These are phyloP conservation scores for Globisporangium spiculum DNA, from an alignment of 352 stramenopile genomes.

Conservation along the genomic window DNA sequence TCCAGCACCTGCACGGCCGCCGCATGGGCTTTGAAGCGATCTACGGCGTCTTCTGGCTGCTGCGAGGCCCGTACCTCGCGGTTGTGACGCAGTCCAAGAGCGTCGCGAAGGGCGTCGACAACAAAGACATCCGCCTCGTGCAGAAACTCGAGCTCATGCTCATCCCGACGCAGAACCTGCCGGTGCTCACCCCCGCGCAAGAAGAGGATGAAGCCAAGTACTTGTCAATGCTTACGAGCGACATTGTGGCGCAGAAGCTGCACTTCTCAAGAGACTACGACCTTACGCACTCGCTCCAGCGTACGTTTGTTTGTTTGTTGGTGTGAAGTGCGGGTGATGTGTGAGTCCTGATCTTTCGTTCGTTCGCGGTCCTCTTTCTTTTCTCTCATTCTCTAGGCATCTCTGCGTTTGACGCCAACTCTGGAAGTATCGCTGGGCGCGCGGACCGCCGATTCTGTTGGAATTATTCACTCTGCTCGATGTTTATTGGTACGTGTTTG, in stretches of 20 bases:
- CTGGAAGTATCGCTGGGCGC: conserved; percentile 55
- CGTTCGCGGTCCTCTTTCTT: not conserved
- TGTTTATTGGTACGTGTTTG: conserved; percentile 45
- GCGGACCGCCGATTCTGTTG: conserved; percentile 92
- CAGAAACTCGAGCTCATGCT: conserved; percentile 63
- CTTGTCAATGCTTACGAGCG: conserved; percentile 53
- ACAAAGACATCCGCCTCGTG: conserved; percentile 55
- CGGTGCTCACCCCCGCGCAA: conserved; percentile 42
- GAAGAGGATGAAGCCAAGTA: conserved; percentile 61
- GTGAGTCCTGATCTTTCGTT: not conserved
- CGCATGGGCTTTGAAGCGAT: conserved; percentile 77
- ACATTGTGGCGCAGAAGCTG: conserved; percentile 58
- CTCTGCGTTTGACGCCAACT: conserved; percentile 44
- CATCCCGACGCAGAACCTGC: conserved; percentile 59
- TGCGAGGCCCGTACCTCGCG: conserved; percentile 66
- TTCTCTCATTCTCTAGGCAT: conserved; percentile 32
- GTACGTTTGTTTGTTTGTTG: conserved; percentile 28
- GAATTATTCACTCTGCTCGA: conserved; percentile 79
- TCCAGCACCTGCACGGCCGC: conserved; percentile 65
- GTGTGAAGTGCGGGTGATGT: not conserved
- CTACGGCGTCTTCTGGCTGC: conserved; percentile 73
- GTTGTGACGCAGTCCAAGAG: conserved; percentile 70
- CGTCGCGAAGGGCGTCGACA: conserved; percentile 43
- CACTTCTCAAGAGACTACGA: conserved; percentile 79
- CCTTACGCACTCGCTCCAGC: conserved; percentile 75